Evolutionary conservation across 371 early-diverging fungal genomes (phyloP), one percentile per base, ranked within the genome.

Genomic region (Mortierella sp.): DNA sequence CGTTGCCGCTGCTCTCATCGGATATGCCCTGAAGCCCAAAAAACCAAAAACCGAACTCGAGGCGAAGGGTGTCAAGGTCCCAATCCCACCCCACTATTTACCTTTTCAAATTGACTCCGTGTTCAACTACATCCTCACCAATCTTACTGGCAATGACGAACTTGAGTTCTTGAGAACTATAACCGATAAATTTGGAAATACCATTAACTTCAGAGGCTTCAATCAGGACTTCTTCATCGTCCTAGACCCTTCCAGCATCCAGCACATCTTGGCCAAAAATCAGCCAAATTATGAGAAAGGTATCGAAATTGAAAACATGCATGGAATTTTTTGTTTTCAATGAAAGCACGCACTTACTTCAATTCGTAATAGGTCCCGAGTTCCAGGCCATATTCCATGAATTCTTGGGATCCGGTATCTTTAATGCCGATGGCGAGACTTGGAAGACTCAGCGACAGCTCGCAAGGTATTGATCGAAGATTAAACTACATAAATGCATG

Each of bases 281-380:
- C 74, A 73, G 31, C 70, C 80, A 42, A 79, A 79, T 19, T 79
- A 74, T 23, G 80, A 79, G 31, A 79, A 79, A 54, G 78, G 76
- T 64, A 62, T n/a, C n/a, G n/a, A n/a, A n/a, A n/a, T n/a, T n/a
- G n/a, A n/a, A n/a, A n/a, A n/a, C n/a, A n/a, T n/a, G n/a, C n/a
- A n/a, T n/a, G n/a, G n/a, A n/a, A n/a, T n/a, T n/a, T 12, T 29
- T 1, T 29, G 9, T 26, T 9, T 10, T 54, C 26, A 29, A 2
- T 9, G 26, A 54, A 17, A 31, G 3, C 19, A 22, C 9, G 47
- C 37, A 28, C 31, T 17, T 22, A 47, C 47, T 28, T 28, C 35
- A 17, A 23, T 64, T 53, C n/a, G 62, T 35, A 19, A 61, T 59
- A 65, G 77, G 76, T 9, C 71, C 76, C 13, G 70, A 51, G 34